Percentiles rank a stretch among this genome's conserved stretches.
phyloP scores from a whole-genome alignment of 2,329 filamentous ascomycete genomes.

The Trichoderma sp. region DNA sequence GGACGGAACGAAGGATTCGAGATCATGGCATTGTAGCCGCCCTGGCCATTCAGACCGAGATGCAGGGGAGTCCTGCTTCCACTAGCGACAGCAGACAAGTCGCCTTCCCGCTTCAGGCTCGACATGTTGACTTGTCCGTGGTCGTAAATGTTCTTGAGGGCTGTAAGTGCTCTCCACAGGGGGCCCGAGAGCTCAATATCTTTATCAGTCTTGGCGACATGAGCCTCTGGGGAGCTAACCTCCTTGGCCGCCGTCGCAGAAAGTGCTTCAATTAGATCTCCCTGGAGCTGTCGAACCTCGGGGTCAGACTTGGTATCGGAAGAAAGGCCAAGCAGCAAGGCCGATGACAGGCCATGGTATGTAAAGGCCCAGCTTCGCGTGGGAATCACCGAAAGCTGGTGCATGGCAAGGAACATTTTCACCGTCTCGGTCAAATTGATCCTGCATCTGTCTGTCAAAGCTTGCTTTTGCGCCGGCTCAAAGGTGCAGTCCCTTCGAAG shows the following conservation, averaged over 20 bases:
- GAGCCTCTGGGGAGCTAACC: slow-evolving; percentile 50
- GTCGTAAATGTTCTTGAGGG: slow-evolving; percentile 65
- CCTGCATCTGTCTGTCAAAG: slow-evolving; percentile 59
- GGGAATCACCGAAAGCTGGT: slow-evolving; percentile 64
- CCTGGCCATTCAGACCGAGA: slow-evolving; percentile 25
- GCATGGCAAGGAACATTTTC: slow-evolving; percentile 67
- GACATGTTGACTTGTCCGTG: slow-evolving; percentile 57
- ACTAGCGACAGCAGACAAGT: slow-evolving; percentile 45
- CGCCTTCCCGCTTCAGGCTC: slow-evolving; percentile 49
- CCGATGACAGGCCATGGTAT: slow-evolving; percentile 65
- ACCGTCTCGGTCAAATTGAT: slow-evolving; percentile 63
- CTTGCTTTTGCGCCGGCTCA: slow-evolving; percentile 50
- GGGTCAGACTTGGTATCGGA: slow-evolving; percentile 63
- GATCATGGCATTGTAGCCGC: slow-evolving; percentile 26
- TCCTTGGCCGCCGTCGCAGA: slow-evolving; percentile 65
- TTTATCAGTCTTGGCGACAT: slow-evolving; percentile 55
- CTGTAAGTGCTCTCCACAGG: slow-evolving; percentile 58
- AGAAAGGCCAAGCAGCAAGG: slow-evolving; percentile 61
- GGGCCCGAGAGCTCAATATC: slow-evolving; percentile 63
- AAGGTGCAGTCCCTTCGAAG: slow-evolving; percentile 55
- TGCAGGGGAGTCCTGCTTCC: slow-evolving; percentile 44
- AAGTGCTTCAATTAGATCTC: slow-evolving; percentile 61
- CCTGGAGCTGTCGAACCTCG: slow-evolving; percentile 62
- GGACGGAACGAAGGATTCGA: slow-evolving; percentile 27
- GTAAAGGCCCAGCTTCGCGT: slow-evolving; percentile 68